phyloP scores from a whole-genome alignment of 78 protist species.

The Dictyostelium purpureum region DNA sequence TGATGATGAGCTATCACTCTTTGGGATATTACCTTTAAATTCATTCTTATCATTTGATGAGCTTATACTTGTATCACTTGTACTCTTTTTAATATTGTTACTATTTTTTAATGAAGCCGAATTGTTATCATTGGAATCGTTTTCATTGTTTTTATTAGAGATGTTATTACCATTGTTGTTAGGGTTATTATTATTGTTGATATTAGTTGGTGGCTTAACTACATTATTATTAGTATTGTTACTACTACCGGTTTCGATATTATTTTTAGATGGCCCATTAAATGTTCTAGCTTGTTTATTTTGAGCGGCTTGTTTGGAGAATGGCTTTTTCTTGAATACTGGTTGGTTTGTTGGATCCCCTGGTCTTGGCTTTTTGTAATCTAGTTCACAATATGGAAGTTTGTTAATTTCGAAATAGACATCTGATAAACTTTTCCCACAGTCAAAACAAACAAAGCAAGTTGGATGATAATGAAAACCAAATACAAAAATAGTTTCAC shows the following conservation, averaged over 20 bases:
- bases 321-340: not conserved
- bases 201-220: not conserved
- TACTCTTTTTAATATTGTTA: not conserved
- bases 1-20: no score
- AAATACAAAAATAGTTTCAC: slow-evolving; percentile 22
- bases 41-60: not conserved
- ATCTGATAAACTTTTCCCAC: slow-evolving; percentile 12
- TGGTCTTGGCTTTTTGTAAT: slow-evolving; percentile 57
- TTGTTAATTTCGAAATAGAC: slow-evolving; percentile 50
- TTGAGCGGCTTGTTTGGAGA: not conserved
- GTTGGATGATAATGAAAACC: slow-evolving; percentile 54
- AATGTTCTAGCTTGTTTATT: not conserved
- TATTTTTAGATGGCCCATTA: not conserved
- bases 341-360: not conserved
- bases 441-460: slow-evolving; percentile 51
- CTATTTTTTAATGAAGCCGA: not conserved
- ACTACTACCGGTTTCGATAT: not conserved
- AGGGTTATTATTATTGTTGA: not conserved
- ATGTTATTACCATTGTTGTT: not conserved
- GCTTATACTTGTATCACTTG: not conserved
- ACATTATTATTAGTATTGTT: not conserved
- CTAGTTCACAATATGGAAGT: slow-evolving; percentile 64
- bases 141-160: not conserved
- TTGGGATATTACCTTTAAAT: no score
- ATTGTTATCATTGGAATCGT: not conserved